A percentile compares a stretch with the other conserved stretches of the same genome.
Conservation (phyloP, 2,329 filamentous ascomycete genomes). For the Aureobasidium musti region DNA sequence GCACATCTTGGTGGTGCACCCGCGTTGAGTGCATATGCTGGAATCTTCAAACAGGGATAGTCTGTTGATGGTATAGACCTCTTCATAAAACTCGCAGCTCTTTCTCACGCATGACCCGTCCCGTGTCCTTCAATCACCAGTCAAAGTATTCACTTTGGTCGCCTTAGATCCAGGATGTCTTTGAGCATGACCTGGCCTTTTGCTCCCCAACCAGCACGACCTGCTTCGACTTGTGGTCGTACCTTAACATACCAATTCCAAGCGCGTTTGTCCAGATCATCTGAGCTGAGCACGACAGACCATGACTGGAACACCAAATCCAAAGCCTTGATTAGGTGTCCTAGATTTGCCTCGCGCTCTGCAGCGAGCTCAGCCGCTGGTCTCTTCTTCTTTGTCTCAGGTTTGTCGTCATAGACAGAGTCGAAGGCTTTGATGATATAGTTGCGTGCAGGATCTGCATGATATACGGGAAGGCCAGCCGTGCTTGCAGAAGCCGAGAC, state of each 20-base stretch:
- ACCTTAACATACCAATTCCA: slow-evolving; percentile 82
- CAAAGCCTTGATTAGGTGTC: slow-evolving; percentile 68
- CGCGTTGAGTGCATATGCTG: slow-evolving; percentile 65
- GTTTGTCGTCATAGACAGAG: slow-evolving; percentile 39
- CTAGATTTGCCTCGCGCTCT: slow-evolving; percentile 70
- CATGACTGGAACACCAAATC: slow-evolving; percentile 74
- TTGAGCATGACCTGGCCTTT: slow-evolving; percentile 69
- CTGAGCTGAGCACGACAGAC: slow-evolving; percentile 58
- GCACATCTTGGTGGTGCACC: slow-evolving; percentile 71
- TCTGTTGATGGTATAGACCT: too few species aligned
- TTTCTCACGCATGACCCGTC: background rate
- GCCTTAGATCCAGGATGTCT: slow-evolving; percentile 64
- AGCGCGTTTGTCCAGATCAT: slow-evolving; percentile 72
- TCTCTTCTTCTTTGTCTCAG: slow-evolving; percentile 49
- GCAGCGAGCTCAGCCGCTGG: slow-evolving; percentile 53
- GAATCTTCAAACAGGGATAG: slow-evolving; percentile 29
- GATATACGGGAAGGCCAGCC: slow-evolving; percentile 68
- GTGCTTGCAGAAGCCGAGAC: slow-evolving; percentile 35
- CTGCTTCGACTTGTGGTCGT: slow-evolving; percentile 72
- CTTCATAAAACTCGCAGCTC: too few species aligned
- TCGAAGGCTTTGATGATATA: slow-evolving; percentile 63
- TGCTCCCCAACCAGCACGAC: slow-evolving; percentile 78
- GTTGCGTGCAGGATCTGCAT: slow-evolving; percentile 66
- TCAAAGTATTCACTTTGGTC: slow-evolving; percentile 33
- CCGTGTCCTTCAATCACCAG: too few species aligned